Base-by-base conservation (phyloP, 2,329 filamentous ascomycete species). In the Ascochyta fabae region DNA sequence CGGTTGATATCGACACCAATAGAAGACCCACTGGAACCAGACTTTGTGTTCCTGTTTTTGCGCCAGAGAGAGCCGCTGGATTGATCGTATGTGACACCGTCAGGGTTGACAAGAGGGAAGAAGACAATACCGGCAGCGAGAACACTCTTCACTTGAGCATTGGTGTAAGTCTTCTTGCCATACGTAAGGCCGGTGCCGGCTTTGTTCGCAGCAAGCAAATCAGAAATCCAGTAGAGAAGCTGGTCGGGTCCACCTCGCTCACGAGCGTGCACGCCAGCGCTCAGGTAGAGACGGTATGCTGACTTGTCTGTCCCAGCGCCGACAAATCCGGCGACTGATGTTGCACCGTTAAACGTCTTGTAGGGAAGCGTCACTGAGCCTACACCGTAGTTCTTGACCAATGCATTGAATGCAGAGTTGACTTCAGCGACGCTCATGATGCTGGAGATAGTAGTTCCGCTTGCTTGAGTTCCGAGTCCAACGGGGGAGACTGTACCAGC, bases 241-340 rank as follows among this genome's bases (percentile, higher is more conserved):
- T 82, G 77, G 64, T 87, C 84, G 0, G 84, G 78, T 0, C 79
- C 81, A 24, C 84, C 84, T 9, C 84, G 80, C 71, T 87, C 84
- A 23, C 84, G 81, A 8, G 84, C 82, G 62, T 86, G 84, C 42
- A 86, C 79, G 24, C 77, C 82, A 38, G 79, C 80, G 55, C 81
- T 81, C 53, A 87, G 71, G 65, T 83, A 83, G 26, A 84, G 78
- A 33, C 52, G 61, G 62, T 82, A 81, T 5, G 71, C 70, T 34
- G 73, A 70, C 46, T 76, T 76, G 60, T 76, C 74, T n/a, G 72
- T 74, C 22, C 75, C 75, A 16, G 77, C 77, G 22, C 82, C 82
- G 31, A 83, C 74, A 52, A 76, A 76, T n/a, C 66, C 75, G 6
- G 77, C 80, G 22, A 73, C 64, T 16, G 80, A 69, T 3, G 69